Base-by-base conservation (phyloP, 306 rosid species). In the Glycyrrhiza uralensis region DNA sequence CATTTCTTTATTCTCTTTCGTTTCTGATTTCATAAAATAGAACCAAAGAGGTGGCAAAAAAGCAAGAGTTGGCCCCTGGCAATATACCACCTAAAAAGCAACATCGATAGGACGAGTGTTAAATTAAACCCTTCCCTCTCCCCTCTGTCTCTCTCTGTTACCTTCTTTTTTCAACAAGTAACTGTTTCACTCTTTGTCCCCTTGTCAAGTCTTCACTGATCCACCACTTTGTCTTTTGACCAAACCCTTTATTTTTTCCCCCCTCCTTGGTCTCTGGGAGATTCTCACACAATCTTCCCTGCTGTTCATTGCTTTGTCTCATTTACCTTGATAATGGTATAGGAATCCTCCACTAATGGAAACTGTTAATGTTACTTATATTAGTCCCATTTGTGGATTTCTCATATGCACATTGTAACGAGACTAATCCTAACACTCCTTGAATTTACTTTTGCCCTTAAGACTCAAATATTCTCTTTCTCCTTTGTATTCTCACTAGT, bases 61-160 rank as follows among this genome's bases (percentile, higher is more conserved):
- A 84, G 80, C 45, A 72, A 35, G 8, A 28, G 44, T 63, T 66
- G 83, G 70, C 81, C 79, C 84, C 35, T n/a, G n/a, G 49, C 75
- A 24, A 24, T n/a, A 63, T 3, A 39, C 71, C 73, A 83, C 93
- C 86, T 84, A 54, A 86, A 86, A 88, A 86, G 89, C 79, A 80
- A 82, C 83, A 76, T 70, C 62, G 70, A 59, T 70, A 50, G 44
- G 77, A 76, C 55, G 74, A 74, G 74, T 67, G 74, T 78, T 76
- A 58, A 79, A 73, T 20, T 38, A 30, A 1, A n/a, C n/a, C n/a
- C n/a, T 73, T 73, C 57, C 55, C 77, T 83, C 74, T 80, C 50
- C 76, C 80, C 74, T 79, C 58, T 76, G 50, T 76, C 72, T 61
- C 79, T 76, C 72, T 61, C 79, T 66, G 59, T 59, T 78, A 60